A percentile compares a stretch with the other conserved stretches of the same genome.
These are phyloP conservation scores for Microsporum audouinii DNA, from an alignment of 2,329 filamentous ascomycete species.

Conservation along the genomic window DNA sequence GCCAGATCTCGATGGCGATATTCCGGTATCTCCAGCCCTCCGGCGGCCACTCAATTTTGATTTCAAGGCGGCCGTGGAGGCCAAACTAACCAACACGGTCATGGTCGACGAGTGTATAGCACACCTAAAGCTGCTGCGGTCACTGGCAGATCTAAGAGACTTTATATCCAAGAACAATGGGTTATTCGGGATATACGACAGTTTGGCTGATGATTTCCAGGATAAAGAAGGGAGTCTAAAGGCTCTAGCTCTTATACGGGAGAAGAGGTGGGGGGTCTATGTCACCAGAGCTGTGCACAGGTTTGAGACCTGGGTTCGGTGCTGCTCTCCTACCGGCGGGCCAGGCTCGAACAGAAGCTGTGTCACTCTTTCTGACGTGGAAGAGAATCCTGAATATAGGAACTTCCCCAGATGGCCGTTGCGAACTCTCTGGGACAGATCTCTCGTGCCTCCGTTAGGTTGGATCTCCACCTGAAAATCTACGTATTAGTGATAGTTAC, in stretches of 20 bases:
- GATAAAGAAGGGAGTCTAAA: constrained; percentile 30
- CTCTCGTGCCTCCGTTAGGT: constrained; percentile 50
- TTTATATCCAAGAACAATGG: constrained; percentile 55
- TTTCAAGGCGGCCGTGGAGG: not conserved
- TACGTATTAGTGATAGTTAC: not conserved
- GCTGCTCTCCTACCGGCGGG: constrained; percentile 16
- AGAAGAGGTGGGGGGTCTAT: constrained; percentile 64
- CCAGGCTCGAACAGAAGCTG: constrained; percentile 5
- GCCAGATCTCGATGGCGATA: not conserved
- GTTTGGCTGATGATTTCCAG: constrained; percentile 23
- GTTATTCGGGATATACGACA: constrained; percentile 53
- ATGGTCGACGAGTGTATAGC: constrained; percentile 51
- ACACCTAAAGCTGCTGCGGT: constrained; percentile 61
- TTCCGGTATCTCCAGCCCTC: not conserved
- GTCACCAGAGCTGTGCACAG: constrained; percentile 56
- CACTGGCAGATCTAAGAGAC: constrained; percentile 56
- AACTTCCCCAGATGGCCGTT: constrained; percentile 16
- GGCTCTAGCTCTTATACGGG: constrained; percentile 46
- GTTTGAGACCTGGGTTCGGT: constrained; percentile 55
- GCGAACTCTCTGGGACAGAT: constrained; percentile 28
- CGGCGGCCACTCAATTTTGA: constrained; percentile 5
- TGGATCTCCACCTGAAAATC: constrained; percentile 17
- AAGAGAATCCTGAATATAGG: constrained; percentile 24
- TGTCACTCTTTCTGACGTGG: constrained; percentile 15
- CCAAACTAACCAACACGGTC: constrained; percentile 13